Evolutionary conservation across 176 grass and related monocot species (phyloP), one percentile per base, ranked within the genome.

Genomic region (Carex myosuroides): DNA sequence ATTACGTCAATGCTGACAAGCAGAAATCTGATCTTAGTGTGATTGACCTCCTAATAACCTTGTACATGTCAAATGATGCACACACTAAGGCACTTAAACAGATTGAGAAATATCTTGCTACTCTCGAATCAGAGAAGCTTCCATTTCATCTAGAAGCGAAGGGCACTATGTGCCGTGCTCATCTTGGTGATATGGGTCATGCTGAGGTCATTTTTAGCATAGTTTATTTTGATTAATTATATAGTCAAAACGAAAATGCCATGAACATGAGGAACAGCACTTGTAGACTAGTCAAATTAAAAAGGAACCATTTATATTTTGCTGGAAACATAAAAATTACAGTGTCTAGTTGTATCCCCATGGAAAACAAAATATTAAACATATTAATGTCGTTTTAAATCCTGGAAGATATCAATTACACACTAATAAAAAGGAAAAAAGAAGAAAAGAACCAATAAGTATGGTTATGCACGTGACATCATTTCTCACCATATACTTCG

Each of bases 151-250:
- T 98, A 85, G 88, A 90, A 85, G 86, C 85, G 0, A 98, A 98
- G 84, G 87, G 66, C 48, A 83, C 88, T 72, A 84, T 98, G 64
- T 93, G 92, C 50, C 81, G 86, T 54, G 92, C 95, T 77, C 70
- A 89, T 90, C 80, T 91, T 56, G 95, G 95, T 84, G 86, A 98
- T n/a, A 88, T 95, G 92, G 79, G 85, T 69, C 44, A 91, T 90
- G 86, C 89, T 81, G 91, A 98, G 95, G 94, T 94, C 82, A 86
- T 81, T 89, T 57, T 72, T 53, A 29, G 29, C 13, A 20, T 75
- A 56, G 24, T 77, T 77, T 77, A 32, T 54, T 56, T 73, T 29
- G 50, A 77, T 10, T 17, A 56, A 55, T 77, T 56, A 56, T 22
- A 77, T 10, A 77, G 14, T 56, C 50, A 56, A 77, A 77, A 77